These are phyloP conservation scores for Salvia hispanica DNA, from an alignment of 257 asterid genomes.

Conservation along the genomic window DNA sequence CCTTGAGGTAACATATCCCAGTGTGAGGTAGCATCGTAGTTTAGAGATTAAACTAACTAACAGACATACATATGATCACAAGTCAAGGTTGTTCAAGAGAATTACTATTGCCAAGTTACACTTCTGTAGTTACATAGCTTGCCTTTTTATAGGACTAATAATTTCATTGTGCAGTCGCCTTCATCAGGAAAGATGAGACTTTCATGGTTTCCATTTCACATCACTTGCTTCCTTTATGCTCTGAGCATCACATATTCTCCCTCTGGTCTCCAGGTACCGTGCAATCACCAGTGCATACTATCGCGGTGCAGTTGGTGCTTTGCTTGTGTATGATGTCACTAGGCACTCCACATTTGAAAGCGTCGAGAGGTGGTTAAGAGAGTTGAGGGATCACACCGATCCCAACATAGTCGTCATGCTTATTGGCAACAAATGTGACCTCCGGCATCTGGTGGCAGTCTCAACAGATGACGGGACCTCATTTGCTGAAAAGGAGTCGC, in stretches of 20 bases:
- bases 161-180: not conserved
- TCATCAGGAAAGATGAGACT: not conserved
- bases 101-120: not conserved
- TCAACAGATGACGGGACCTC: conserved; percentile 71
- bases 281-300: conserved; percentile 93
- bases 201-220: not conserved
- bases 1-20: no score
- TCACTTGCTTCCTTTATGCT: not conserved
- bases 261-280: conserved; percentile 54
- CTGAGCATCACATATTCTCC: conserved; percentile 3
- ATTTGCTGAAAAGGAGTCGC: conserved; percentile 76
- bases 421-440: conserved; percentile 85
- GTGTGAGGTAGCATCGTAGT: not conserved
- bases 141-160: not conserved
- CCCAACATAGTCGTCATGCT: conserved; percentile 87
- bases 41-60: not conserved
- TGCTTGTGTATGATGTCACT: conserved; percentile 82
- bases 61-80: not conserved
- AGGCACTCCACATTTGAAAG: conserved; percentile 76
- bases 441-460: conserved; percentile 81
- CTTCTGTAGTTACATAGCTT: not conserved
- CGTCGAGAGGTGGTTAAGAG: conserved; percentile 74
- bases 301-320: conserved; percentile 87
- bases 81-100: conserved; percentile 2
- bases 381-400: conserved; percentile 79